Percentiles rank a stretch among this genome's conserved stretches.
Evolutionary conservation across 208 protist genomes (phyloP).

Genomic region (Leishmania lainsoni): DNA sequence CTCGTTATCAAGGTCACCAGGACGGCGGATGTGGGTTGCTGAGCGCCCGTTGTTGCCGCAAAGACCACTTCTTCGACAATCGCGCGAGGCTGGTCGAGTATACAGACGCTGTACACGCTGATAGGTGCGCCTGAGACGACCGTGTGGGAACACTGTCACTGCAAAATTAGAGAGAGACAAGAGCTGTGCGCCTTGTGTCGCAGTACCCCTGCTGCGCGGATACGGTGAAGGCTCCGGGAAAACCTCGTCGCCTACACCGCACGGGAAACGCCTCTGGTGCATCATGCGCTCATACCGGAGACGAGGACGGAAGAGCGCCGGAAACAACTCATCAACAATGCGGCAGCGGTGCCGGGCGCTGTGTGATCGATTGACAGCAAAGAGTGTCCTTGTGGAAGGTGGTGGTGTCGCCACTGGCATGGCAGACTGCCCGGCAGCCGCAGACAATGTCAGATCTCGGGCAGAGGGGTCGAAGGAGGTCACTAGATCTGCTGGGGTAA

Average conservation of each 20-base stretch:
- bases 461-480: background rate
- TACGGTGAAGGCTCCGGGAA: no score
- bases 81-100: background rate
- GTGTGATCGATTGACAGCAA: background rate
- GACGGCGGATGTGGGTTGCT: no score
- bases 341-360: background rate
- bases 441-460: background rate
- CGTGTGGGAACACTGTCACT: background rate
- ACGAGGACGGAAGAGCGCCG: slow-evolving; percentile 10
- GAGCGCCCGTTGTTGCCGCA: background rate
- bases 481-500: background rate
- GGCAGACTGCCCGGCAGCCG: background rate
- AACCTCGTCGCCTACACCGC: background rate
- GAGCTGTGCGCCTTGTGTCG: no score
- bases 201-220: no score
- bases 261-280: background rate
- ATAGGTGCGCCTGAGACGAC: background rate
- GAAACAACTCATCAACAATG: slow-evolving; percentile 6
- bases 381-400: background rate
- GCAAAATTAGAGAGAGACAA: no score
- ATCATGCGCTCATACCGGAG: slow-evolving; percentile 9
- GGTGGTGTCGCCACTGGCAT: no score
- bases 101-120: background rate
- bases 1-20: background rate
- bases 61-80: background rate